phyloP scores from a whole-genome alignment of 345 rosid genomes.

The Citrus unshiu region DNA sequence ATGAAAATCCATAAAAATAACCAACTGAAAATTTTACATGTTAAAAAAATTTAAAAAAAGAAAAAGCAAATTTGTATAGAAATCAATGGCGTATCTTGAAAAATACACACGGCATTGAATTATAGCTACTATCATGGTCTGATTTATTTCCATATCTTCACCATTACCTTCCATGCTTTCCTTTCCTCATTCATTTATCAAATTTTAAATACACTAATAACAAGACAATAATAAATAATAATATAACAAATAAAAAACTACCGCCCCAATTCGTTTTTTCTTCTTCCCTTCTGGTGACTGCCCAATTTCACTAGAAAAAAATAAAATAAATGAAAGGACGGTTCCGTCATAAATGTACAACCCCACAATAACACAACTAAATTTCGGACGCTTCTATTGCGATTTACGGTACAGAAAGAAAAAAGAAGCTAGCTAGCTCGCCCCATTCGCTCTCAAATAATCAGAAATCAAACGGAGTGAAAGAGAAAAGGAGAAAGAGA shows the following conservation, averaged over 20 bases:
- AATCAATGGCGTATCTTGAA: too few relatives aligned
- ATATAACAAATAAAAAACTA: too few relatives aligned
- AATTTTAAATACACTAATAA: too few relatives aligned
- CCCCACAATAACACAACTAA: neutral
- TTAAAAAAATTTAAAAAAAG: neutral
- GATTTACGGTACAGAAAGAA: neutral
- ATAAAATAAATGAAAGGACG: neutral
- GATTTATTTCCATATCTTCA: neutral
- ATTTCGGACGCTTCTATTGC: neutral
- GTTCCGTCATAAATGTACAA: neutral
- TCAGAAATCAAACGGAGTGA: neutral
- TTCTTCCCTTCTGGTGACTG: neutral
- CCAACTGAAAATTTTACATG: neutral
- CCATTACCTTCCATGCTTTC: neutral
- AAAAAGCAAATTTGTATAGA: too few relatives aligned
- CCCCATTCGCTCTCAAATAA: neutral
- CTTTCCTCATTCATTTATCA: neutral
- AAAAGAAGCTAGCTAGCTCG: neutral
- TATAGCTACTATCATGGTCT: neutral
- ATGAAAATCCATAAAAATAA: too few relatives aligned
- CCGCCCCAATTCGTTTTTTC: too few relatives aligned
- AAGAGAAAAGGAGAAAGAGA: neutral
- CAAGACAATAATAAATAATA: too few relatives aligned
- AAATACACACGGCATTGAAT: neutral
- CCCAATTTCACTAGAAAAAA: neutral